Conservation (phyloP, 495 filamentous ascomycete species). For the Chlorociboria aeruginascens region DNA sequence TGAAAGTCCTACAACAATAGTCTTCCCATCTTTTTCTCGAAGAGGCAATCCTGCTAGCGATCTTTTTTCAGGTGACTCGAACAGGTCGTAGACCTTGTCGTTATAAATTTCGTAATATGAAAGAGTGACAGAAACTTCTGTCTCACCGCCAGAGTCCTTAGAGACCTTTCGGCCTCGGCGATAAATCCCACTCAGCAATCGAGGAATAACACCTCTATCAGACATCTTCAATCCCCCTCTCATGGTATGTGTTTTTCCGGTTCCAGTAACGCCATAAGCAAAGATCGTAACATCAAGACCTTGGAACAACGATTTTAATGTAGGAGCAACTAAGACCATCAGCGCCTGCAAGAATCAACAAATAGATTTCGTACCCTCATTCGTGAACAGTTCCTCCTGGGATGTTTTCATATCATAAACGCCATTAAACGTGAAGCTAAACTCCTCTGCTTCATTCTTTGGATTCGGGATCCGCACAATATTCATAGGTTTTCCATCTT, state of each 20-base stretch:
- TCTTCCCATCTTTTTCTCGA: conserved; percentile 84
- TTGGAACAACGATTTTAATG: conserved; percentile 84
- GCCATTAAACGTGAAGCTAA: conserved; percentile 88
- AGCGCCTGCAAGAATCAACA: background rate
- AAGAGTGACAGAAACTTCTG: conserved; percentile 62
- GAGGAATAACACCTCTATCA: conserved; percentile 84
- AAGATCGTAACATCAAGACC: conserved; percentile 92
- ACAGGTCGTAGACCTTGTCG: conserved; percentile 87
- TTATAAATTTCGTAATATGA: conserved; percentile 99
- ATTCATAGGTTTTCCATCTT: conserved; percentile 45
- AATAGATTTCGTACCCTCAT: conserved; percentile 54
- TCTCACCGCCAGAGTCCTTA: conserved; percentile 69
- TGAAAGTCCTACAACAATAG: conserved; percentile 81
- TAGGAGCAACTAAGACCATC: conserved; percentile 32
- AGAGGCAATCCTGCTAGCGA: conserved; percentile 75
- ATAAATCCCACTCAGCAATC: conserved; percentile 79
- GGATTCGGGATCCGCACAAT: conserved; percentile 88
- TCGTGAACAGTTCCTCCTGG: conserved; percentile 78
- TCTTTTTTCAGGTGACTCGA: conserved; percentile 83
- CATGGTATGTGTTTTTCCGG: conserved; percentile 98
- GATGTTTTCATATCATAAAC: conserved; percentile 72
- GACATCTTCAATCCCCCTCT: conserved; percentile 80
- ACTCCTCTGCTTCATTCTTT: conserved; percentile 82
- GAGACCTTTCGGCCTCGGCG: conserved; percentile 73
- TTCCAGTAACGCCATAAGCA: conserved; percentile 91